phyloP scores from a whole-genome alignment of 768 basidiomycete species.

The Coprinopsis strossmayeri region DNA sequence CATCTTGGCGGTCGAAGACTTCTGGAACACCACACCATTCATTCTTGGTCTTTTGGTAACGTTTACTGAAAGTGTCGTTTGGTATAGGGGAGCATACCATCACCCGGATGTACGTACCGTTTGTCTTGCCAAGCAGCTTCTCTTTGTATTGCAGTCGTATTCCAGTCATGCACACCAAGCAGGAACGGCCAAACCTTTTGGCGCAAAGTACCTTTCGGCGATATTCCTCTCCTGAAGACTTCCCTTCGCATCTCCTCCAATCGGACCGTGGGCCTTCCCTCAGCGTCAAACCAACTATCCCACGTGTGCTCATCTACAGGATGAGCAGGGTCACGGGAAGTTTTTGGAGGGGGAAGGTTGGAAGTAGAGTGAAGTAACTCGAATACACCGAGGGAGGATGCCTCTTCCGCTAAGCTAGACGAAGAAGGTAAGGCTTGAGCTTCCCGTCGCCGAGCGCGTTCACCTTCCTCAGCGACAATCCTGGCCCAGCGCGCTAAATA shows the following conservation, averaged over 20 bases:
- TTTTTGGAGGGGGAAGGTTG: slow-evolving; percentile 74
- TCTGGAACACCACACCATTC: slow-evolving; percentile 83
- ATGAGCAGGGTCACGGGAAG: slow-evolving; percentile 73
- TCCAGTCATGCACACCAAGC: slow-evolving; percentile 81
- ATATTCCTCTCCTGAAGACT: slow-evolving; percentile 72
- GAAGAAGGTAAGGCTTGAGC: slow-evolving; percentile 58
- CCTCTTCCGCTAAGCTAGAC: slow-evolving; percentile 46
- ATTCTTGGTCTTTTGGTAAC: slow-evolving; percentile 64
- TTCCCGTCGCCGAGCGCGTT: slow-evolving; percentile 78
- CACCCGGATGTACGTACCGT: slow-evolving; percentile 33
- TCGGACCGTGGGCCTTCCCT: slow-evolving; percentile 60
- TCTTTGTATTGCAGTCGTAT: slow-evolving; percentile 56
- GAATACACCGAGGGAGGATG: slow-evolving; percentile 77
- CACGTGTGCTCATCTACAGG: slow-evolving; percentile 73
- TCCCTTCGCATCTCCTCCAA: slow-evolving; percentile 68
- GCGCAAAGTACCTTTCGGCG: slow-evolving; percentile 46
- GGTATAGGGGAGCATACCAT: background rate
- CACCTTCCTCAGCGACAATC: slow-evolving; percentile 96
- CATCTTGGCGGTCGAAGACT: slow-evolving; percentile 72
- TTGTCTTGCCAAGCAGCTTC: slow-evolving; percentile 55
- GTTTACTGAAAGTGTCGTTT: slow-evolving; percentile 35
- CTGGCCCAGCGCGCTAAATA: slow-evolving; percentile 97
- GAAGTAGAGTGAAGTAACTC: slow-evolving; percentile 76
- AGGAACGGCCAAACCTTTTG: slow-evolving; percentile 88
- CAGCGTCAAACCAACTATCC: slow-evolving; percentile 70